A percentile compares a stretch with the other conserved stretches of the same genome.
Conservation (phyloP, 192 early-diverging fungal genomes). For the Linnemannia exigua region DNA sequence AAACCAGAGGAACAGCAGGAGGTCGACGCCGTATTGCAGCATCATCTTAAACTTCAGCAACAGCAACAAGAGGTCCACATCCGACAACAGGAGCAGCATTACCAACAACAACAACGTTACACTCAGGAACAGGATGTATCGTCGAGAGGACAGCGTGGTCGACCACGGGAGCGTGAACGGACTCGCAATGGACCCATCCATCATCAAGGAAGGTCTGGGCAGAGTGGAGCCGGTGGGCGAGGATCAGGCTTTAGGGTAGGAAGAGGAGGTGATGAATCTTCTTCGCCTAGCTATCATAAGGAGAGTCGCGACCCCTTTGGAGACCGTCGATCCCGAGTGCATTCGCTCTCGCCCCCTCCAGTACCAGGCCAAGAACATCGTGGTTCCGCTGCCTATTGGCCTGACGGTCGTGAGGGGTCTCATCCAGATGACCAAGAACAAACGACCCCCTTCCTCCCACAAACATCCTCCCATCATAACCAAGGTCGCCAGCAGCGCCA, state of each 20-base stretch:
- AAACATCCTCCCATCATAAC: neutral
- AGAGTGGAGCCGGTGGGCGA: neutral
- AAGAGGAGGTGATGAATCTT: neutral
- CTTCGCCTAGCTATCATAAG: neutral
- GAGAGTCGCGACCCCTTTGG: neutral
- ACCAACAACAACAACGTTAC: conserved; percentile 13
- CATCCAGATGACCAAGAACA: conserved; percentile 20
- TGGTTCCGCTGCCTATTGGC: conserved; percentile 19
- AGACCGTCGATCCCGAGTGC: conserved; percentile 14
- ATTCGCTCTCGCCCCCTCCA: conserved; percentile 44
- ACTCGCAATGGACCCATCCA: conserved; percentile 15
- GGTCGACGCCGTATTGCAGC: conserved; percentile 31
- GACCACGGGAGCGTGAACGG: conserved; percentile 17
- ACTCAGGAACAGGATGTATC: neutral
- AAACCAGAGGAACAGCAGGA: neutral
- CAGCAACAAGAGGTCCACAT: conserved; percentile 9
- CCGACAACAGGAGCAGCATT: neutral
- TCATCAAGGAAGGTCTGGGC: neutral
- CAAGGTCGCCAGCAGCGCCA: conserved; percentile 3
- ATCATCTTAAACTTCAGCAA: conserved; percentile 23
- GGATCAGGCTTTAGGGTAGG: neutral
- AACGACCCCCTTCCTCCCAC: neutral
- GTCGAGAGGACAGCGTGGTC: neutral
- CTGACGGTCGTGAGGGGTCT: conserved; percentile 3
- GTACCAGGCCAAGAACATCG: conserved; percentile 18